Evolutionary conservation across 257 asterid species (phyloP), one percentile per base, ranked within the genome.

Genomic region (Fraxinus pennsylvanica): DNA sequence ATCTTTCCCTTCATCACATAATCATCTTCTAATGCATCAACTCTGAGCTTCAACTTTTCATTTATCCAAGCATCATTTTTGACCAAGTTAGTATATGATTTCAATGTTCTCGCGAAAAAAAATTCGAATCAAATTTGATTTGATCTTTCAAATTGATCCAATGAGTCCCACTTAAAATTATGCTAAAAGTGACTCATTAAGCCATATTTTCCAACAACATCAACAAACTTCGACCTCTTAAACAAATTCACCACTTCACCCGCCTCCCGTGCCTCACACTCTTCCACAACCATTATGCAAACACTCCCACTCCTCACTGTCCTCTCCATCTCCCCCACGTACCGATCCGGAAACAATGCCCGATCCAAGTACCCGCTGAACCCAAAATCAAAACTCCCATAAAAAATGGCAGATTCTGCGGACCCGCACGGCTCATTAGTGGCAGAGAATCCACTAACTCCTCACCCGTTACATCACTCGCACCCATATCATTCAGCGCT

Each of bases 371-470:
- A 89, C 72, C 87, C 84, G n/a, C 96, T 90, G 54, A 94, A 82
- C 78, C 91, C 96, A 27, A 95, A 82, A 86, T 95, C 97, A 79
- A 95, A 95, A 79, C 80, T 84, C 74, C 84, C 79, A 72, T 92
- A 6, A 89, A 87, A 65, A 87, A 95, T 0, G 96, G 97, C 82
- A 95, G 68, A 70, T 86, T 92, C 68, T 91, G 96, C 0, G 96
- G 96, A 82, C 92, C 97, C 36, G 96, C 95, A 36, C 91, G 86
- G 75, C 88, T 76, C 67, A 95, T 96, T 27, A 91, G 75, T 9
- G 98, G 99, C 30, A 86, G 93, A 8, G 90, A 92, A 29, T 93
- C 99, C 33, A 89, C 87, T 45, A 92, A 19, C 89, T 95, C 99
- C 78, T 92, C 89, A 19, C 88, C 97, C 0, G 90, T 88, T 12